Evolutionary conservation across 768 basidiomycete species (phyloP).

Genomic region (Pulveroboletus frians): DNA sequence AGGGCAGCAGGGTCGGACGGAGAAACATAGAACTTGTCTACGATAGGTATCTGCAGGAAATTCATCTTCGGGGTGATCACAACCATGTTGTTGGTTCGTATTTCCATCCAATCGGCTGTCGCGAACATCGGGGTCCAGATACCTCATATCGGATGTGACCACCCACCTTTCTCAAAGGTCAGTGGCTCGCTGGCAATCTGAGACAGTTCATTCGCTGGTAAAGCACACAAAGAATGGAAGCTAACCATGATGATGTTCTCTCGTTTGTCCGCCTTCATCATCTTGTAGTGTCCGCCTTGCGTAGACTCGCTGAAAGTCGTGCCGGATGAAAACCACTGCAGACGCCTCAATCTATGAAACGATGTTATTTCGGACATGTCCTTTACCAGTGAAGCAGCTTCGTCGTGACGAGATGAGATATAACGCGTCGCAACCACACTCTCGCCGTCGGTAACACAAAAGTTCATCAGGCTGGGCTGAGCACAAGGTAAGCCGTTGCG

Average conservation of each 20-base stretch:
- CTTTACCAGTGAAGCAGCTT: slow-evolving; percentile 83
- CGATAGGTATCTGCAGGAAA: slow-evolving; percentile 86
- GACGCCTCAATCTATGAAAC: slow-evolving; percentile 6
- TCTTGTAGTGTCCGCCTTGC: slow-evolving; percentile 86
- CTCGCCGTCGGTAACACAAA: slow-evolving; percentile 93
- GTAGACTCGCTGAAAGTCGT: slow-evolving; percentile 89
- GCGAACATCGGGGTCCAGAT: background rate
- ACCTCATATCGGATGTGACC: background rate
- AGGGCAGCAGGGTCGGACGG: slow-evolving; percentile 73
- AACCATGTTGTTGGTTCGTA: slow-evolving; percentile 93
- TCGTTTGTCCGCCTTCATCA: slow-evolving; percentile 92
- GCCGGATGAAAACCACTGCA: slow-evolving; percentile 90
- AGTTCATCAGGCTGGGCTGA: slow-evolving; percentile 89
- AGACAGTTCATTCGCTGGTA: slow-evolving; percentile 5
- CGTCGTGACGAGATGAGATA: slow-evolving; percentile 85
- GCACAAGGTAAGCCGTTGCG: background rate
- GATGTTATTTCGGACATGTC: background rate
- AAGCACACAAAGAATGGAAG: slow-evolving; percentile 1
- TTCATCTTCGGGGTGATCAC: slow-evolving; percentile 97
- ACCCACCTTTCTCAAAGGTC: slow-evolving; percentile 87
- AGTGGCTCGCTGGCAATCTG: slow-evolving; percentile 89
- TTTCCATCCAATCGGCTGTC: slow-evolving; percentile 96
- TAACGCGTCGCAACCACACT: slow-evolving; percentile 93
- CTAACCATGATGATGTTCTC: slow-evolving; percentile 91
- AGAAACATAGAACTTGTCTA: slow-evolving; percentile 89